Conservation (phyloP, 768 basidiomycete genomes). For the Pleurotus pulmonarius region DNA sequence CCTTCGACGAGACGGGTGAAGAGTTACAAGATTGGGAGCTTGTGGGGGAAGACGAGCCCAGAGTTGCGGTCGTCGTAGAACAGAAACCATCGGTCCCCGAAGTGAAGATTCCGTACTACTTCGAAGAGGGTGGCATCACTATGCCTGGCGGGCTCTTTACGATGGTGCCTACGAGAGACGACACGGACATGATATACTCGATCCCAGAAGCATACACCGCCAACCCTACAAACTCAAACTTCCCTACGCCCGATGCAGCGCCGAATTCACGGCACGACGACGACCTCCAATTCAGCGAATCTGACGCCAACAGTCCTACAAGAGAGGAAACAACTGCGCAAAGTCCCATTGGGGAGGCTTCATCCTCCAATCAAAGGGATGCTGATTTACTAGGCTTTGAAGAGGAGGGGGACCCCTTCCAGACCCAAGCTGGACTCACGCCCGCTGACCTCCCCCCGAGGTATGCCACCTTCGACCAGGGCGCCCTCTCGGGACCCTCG, state of each 20-base stretch:
- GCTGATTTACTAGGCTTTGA: background rate
- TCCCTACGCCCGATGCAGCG: background rate
- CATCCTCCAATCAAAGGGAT: background rate
- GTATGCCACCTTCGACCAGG: background rate
- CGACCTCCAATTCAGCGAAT: background rate
- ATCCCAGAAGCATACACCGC: background rate
- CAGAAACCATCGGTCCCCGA: background rate
- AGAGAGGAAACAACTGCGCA: background rate
- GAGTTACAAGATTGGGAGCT: background rate
- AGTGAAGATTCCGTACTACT: background rate
- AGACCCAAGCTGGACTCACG: background rate
- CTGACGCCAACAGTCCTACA: background rate
- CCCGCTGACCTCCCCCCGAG: background rate
- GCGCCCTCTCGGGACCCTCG: background rate
- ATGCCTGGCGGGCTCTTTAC: conserved; percentile 5
- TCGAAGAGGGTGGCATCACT: conserved; percentile 4
- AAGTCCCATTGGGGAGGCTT: background rate
- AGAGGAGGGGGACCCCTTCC: background rate
- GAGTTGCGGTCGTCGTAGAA: background rate
- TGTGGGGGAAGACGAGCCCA: background rate
- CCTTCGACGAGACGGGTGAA: background rate
- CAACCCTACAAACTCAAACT: background rate
- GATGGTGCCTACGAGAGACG: conserved; percentile 3
- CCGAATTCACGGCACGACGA: background rate
- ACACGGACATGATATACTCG: background rate